phyloP scores from a whole-genome alignment of 148 eudicot species.

The Arbutus unedo region DNA sequence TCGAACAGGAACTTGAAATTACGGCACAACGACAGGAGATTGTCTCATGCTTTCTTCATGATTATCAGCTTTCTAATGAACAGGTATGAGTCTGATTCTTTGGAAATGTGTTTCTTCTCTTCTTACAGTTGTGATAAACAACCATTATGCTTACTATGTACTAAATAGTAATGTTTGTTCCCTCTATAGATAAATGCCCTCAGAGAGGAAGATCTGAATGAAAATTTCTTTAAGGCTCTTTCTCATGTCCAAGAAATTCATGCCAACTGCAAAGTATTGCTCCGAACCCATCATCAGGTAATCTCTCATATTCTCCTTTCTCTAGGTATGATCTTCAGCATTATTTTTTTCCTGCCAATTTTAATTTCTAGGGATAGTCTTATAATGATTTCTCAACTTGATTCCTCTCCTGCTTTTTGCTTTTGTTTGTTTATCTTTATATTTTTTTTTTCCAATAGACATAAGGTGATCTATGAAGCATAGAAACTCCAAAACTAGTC shows the following conservation, averaged over 20 bases:
- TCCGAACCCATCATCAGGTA: constrained; percentile 98
- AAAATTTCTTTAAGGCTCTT: constrained; percentile 91
- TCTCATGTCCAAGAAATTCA: constrained; percentile 97
- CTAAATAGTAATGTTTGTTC: constrained; percentile 22
- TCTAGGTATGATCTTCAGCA: not conserved
- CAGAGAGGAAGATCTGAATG: constrained; percentile 88
- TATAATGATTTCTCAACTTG: not conserved
- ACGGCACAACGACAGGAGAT: constrained; percentile 97
- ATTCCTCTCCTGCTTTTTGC: not conserved
- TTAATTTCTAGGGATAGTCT: not conserved
- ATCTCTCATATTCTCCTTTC: constrained; percentile 6
- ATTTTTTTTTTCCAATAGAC: not conserved
- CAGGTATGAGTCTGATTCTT: constrained; percentile 51
- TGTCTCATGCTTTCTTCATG: constrained; percentile 85
- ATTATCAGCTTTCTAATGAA: constrained; percentile 93
- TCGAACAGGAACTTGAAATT: constrained; percentile 86
- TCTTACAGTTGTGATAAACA: not conserved
- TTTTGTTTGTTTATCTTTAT: not conserved
- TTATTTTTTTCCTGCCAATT: not conserved
- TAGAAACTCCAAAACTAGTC: too few relatives aligned
- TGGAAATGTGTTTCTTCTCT: not conserved
- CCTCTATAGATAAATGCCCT: constrained; percentile 75
- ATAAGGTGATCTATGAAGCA: not conserved
- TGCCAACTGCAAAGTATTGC: constrained; percentile 93
- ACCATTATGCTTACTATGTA: not conserved